phyloP scores from a whole-genome alignment of 768 basidiomycete genomes.

The Mycena maculata region DNA sequence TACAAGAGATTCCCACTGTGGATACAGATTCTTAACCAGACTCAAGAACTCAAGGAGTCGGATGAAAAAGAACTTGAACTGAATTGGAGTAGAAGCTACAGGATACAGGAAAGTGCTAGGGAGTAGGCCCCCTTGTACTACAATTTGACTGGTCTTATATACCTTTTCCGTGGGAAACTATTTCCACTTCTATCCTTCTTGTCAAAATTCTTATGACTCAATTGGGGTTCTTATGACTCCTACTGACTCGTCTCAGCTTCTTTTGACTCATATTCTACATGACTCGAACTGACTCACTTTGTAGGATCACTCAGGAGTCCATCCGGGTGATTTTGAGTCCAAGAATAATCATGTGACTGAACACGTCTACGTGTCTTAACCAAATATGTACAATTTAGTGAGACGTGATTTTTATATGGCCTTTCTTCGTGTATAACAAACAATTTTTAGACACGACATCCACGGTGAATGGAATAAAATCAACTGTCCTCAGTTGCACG shows the following conservation, averaged over 20 bases:
- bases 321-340: no score
- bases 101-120: not conserved
- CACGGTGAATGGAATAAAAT: not conserved
- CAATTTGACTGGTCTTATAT: not conserved
- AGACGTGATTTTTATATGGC: not conserved
- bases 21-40: no score
- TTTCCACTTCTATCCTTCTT: not conserved
- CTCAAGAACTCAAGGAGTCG: no score
- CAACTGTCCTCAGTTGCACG: not conserved
- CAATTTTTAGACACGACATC: not conserved
- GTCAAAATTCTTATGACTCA: not conserved
- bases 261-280: not conserved
- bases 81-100: not conserved
- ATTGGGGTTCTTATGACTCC: not conserved
- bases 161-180: not conserved
- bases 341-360: not conserved
- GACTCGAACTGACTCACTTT: not conserved
- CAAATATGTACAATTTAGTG: no score
- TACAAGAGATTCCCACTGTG: no score
- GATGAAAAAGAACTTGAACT: not conserved
- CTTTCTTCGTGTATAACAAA: not conserved
- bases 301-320: no score
- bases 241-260: not conserved
- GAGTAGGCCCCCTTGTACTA: not conserved
- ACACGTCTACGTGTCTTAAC: not conserved